Evolutionary conservation across 1,139 yeast genomes (phyloP).

Genomic region (Protomyces arabidopsidicola): DNA sequence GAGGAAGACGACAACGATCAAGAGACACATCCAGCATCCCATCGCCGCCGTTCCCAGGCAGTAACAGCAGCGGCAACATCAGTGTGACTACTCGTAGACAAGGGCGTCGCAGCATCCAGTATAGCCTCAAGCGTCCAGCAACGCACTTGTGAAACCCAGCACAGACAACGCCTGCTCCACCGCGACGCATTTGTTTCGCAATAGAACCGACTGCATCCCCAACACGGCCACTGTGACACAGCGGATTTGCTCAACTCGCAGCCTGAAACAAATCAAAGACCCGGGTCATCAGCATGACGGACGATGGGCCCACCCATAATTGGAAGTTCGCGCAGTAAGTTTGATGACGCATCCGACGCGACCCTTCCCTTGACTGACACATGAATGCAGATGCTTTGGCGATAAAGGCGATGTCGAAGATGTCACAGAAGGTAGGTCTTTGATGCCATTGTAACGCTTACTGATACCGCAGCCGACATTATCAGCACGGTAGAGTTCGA

Average conservation of each 20-base stretch:
- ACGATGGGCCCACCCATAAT: conserved; percentile 18
- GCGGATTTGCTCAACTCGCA: neutral
- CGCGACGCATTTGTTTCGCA: neutral
- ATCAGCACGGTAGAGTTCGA: conserved; percentile 97
- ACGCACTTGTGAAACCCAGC: too few relatives aligned
- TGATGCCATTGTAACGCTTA: neutral
- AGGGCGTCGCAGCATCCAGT: too few relatives aligned
- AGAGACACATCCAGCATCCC: too few relatives aligned
- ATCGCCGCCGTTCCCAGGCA: too few relatives aligned
- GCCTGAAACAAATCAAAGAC: neutral
- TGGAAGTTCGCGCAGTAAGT: conserved; percentile 32
- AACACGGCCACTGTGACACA: neutral
- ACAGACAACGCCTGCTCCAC: neutral
- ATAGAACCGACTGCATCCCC: neutral
- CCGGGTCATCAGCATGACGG: conserved; percentile 20
- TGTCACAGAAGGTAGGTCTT: conserved; percentile 60
- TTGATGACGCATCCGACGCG: conserved; percentile 37
- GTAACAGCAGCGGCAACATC: too few relatives aligned
- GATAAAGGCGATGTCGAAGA: conserved; percentile 96
- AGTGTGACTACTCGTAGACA: too few relatives aligned
- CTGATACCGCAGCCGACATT: conserved; percentile 61
- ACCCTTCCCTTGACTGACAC: conserved; percentile 59
- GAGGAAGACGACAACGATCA: too few relatives aligned
- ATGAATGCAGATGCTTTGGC: conserved; percentile 64
- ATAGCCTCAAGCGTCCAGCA: too few relatives aligned